Conservation (phyloP, 257 asterid species). For the Jacaranda copaia region DNA sequence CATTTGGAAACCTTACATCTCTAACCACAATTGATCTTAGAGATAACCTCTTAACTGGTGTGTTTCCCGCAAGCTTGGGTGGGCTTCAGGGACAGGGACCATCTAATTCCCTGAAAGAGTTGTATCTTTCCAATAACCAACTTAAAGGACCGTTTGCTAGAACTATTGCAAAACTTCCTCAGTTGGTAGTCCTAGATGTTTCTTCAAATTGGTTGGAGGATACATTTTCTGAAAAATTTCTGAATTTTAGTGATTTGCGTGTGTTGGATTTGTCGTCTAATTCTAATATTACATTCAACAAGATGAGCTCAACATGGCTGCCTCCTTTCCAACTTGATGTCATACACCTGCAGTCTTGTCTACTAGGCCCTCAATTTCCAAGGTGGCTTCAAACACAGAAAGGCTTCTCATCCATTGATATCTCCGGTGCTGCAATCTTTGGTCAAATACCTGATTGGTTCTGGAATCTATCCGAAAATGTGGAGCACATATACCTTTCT, state of each 20-base stretch:
- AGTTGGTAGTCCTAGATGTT: constrained; percentile 9
- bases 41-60: background rate
- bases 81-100: background rate
- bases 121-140: background rate
- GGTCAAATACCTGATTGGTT: background rate
- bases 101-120: background rate
- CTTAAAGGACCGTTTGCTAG: background rate
- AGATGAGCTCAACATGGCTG: background rate
- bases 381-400: constrained; percentile 9
- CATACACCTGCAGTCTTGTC: background rate
- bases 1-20: background rate
- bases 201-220: constrained; percentile 5
- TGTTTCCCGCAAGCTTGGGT: background rate
- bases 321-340: constrained; percentile 1
- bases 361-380: background rate
- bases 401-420: background rate
- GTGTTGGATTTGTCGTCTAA: constrained; percentile 7
- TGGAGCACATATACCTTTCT: background rate
- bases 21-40: background rate
- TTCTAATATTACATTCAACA: background rate
- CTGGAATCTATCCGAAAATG: background rate
- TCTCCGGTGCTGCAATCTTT: background rate
- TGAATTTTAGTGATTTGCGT: background rate
- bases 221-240: background rate
- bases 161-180: background rate